phyloP scores from a whole-genome alignment of 768 basidiomycete species.

The Mycena belliarum region DNA sequence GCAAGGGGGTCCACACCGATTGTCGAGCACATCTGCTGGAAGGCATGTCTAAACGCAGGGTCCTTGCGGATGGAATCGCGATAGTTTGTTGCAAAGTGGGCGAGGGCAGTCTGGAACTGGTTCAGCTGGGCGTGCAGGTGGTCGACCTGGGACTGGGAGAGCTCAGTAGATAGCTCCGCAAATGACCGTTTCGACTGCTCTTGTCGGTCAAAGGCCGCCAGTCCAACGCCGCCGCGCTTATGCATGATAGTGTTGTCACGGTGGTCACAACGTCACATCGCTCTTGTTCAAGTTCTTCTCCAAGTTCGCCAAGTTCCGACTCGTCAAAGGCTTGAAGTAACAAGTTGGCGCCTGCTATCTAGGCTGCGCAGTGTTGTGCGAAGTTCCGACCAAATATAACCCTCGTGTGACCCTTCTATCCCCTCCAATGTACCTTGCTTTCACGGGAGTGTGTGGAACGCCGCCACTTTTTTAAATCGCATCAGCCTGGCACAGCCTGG shows the following conservation, averaged over 20 bases:
- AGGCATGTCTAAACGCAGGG: conserved; percentile 86
- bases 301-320: too few relatives aligned
- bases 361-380: too few relatives aligned
- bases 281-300: too few relatives aligned
- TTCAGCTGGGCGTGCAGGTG: conserved; percentile 79
- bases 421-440: too few relatives aligned
- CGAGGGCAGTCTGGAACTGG: conserved; percentile 80
- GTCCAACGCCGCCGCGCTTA: conserved; percentile 81
- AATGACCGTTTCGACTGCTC: conserved; percentile 80
- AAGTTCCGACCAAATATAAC: too few relatives aligned
- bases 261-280: too few relatives aligned
- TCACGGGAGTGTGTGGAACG: too few relatives aligned
- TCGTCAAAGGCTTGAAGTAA: too few relatives aligned
- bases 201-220: conserved; percentile 90
- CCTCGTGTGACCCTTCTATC: too few relatives aligned
- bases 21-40: conserved; percentile 93
- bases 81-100: conserved; percentile 80
- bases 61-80: conserved; percentile 81
- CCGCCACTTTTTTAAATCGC: too few relatives aligned
- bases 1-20: conserved; percentile 95
- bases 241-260: conserved; percentile 55
- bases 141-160: conserved; percentile 76
- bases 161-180: conserved; percentile 73
- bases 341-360: too few relatives aligned
- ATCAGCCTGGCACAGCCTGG: too few relatives aligned